A percentile compares a stretch with the other conserved stretches of the same genome.
phyloP scores from a whole-genome alignment of 2,329 filamentous ascomycete species.

The Aspergillus pseudoviridinutans region DNA sequence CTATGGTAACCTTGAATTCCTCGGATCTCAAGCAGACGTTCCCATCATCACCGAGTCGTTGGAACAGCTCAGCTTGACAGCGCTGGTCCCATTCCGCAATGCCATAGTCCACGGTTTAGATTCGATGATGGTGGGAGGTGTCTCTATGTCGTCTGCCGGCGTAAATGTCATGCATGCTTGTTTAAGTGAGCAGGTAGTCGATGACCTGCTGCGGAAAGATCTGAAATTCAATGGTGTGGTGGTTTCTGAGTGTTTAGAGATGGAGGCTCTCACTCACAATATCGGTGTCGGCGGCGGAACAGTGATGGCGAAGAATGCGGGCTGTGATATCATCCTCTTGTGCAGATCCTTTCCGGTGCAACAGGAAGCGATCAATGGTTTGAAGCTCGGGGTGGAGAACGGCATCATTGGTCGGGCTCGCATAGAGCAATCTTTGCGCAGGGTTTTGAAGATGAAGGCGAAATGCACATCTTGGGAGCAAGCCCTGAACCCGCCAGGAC shows the following conservation, averaged over 20 bases:
- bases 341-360: conserved; percentile 86
- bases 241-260: conserved; percentile 91
- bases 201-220: conserved; percentile 82
- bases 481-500: conserved; percentile 80
- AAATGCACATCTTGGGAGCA: conserved; percentile 87
- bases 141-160: conserved; percentile 83
- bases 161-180: conserved; percentile 96
- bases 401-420: conserved; percentile 78
- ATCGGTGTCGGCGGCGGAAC: conserved; percentile 96
- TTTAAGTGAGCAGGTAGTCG: conserved; percentile 86
- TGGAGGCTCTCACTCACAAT: conserved; percentile 92
- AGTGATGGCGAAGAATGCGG: conserved; percentile 95
- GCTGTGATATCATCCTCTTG: conserved; percentile 85
- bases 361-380: conserved; percentile 82
- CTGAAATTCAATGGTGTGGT: conserved; percentile 88
- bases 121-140: conserved; percentile 93
- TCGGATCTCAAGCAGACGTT: conserved; percentile 85
- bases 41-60: conserved; percentile 93
- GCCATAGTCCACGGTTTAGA: conserved; percentile 83
- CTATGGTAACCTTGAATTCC: conserved; percentile 90
- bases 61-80: conserved; percentile 87
- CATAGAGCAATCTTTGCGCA: conserved; percentile 72
- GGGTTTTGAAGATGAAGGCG: conserved; percentile 76
- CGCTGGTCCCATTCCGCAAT: conserved; percentile 85
- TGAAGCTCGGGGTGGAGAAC: conserved; percentile 86